Evolutionary conservation across 345 rosid species (phyloP), one percentile per base, ranked within the genome.

Genomic region (Hibiscus mutabilis): DNA sequence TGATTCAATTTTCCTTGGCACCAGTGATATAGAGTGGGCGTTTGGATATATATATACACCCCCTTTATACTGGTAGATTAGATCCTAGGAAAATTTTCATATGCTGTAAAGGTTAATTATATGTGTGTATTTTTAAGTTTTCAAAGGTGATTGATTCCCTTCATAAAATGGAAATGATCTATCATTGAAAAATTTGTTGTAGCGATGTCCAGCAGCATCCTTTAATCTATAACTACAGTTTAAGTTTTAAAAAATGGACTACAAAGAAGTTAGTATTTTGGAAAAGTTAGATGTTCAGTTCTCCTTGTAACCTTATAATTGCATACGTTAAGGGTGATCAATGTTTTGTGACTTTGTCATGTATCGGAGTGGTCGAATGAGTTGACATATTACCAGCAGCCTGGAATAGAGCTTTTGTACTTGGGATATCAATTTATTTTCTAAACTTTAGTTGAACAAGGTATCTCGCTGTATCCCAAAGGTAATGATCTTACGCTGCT

Each of bases 381-480:
- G 18, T 16, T 46, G 14, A 47, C 25, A 67, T 67, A 5, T 67
- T 66, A 19, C 33, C 6, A 12, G 33, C 55, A 65, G 21, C 35
- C 8, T 65, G 55, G 37, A 42, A 22, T 66, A 22, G n/a, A 46
- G 35, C 56, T 66, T 44, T 11, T 15, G 21, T 6, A 46, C 8
- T 66, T 24, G 25, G 19, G 21, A 66, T 66, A 2, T 27, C 22
- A 4, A 49, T 8, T 8, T 25, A 49, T 47, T 25, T 27, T 66
- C 42, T 66, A 9, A 27, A 35, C 70, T 25, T 66, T n/a, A 42
- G 24, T 25, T 25, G n/a, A 64, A 64, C 68, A 64, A 12, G 68
- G 49, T 63, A 7, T 63, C n/a, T 15, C 21, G 5, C 7, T 49
- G 55, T 5, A 3, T 49, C 55, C 19, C 55, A 16, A 49, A 49